These are phyloP conservation scores for Barnettozyma californica DNA, from an alignment of 805 yeast species.

Conservation along the genomic window DNA sequence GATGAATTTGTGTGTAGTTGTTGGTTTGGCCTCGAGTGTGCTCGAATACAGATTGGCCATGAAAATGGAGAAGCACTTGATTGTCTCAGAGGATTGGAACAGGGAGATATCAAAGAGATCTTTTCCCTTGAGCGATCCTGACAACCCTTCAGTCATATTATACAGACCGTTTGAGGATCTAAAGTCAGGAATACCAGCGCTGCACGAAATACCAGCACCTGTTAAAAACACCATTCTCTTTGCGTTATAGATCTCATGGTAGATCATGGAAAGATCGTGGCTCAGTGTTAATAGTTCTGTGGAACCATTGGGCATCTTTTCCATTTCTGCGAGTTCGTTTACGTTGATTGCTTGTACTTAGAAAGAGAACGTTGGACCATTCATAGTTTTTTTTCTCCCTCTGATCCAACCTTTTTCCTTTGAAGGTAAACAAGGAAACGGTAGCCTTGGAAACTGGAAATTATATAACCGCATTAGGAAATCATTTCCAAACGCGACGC, in stretches of 20 bases:
- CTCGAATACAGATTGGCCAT: constrained; percentile 75
- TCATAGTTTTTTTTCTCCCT: background rate
- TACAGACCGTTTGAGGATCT: constrained; percentile 82
- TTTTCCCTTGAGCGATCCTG: constrained; percentile 66
- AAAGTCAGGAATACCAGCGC: constrained; percentile 96
- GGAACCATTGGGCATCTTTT: background rate
- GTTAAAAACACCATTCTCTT: constrained; percentile 64
- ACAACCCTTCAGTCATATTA: constrained; percentile 33
- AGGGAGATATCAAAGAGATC: constrained; percentile 86
- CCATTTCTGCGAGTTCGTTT: background rate
- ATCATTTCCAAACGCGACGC: background rate
- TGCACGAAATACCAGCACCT: constrained; percentile 96
- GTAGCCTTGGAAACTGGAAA: background rate
- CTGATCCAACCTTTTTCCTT: background rate
- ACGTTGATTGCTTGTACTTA: background rate
- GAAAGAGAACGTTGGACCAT: background rate
- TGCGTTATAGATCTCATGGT: constrained; percentile 27
- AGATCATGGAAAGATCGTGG: constrained; percentile 4
- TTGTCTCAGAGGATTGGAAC: constrained; percentile 62
- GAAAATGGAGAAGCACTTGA: constrained; percentile 76
- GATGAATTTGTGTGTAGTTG: constrained; percentile 79
- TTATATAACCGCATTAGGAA: background rate
- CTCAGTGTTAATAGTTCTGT: background rate
- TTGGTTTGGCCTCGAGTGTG: constrained; percentile 66
- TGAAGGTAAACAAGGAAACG: background rate